Evolutionary conservation across 805 yeast species (phyloP).

Genomic region (Hanseniaspora mollemarum): DNA sequence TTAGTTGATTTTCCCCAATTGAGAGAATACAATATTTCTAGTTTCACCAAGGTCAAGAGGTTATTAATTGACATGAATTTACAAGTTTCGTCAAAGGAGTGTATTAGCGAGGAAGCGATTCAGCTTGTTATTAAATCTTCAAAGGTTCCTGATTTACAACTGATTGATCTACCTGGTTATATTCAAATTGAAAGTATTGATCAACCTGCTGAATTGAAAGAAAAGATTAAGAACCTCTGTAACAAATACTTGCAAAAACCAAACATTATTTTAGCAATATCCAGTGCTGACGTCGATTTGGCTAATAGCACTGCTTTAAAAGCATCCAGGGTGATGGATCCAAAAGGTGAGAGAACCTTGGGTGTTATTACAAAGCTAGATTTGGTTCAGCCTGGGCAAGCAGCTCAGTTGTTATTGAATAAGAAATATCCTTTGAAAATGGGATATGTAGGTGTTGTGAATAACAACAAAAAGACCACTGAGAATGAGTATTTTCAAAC

Average conservation of each 20-base stretch:
- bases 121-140: constrained; percentile 87
- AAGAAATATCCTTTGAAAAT: constrained; percentile 78
- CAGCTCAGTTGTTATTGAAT: constrained; percentile 57
- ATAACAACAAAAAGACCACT: constrained; percentile 49
- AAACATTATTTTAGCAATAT: constrained; percentile 86
- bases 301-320: constrained; percentile 91
- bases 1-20: constrained; percentile 89
- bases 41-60: constrained; percentile 79
- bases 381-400: constrained; percentile 66
- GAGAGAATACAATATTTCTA: constrained; percentile 68
- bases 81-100: constrained; percentile 80
- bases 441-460: constrained; percentile 98
- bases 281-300: constrained; percentile 95
- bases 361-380: constrained; percentile 95
- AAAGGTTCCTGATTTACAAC: constrained; percentile 76
- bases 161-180: constrained; percentile 95
- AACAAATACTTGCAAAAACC: constrained; percentile 81
- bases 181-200: constrained; percentile 95
- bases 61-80: constrained; percentile 78
- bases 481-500: constrained; percentile 55
- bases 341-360: constrained; percentile 86
- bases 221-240: constrained; percentile 67
- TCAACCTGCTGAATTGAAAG: constrained; percentile 77
- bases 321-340: constrained; percentile 83
- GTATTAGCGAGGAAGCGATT: constrained; percentile 87